Percentiles rank a stretch among this genome's conserved stretches.
Evolutionary conservation across 2,329 filamentous ascomycete genomes (phyloP).

Genomic region (Pseudofabraea citricarpa): DNA sequence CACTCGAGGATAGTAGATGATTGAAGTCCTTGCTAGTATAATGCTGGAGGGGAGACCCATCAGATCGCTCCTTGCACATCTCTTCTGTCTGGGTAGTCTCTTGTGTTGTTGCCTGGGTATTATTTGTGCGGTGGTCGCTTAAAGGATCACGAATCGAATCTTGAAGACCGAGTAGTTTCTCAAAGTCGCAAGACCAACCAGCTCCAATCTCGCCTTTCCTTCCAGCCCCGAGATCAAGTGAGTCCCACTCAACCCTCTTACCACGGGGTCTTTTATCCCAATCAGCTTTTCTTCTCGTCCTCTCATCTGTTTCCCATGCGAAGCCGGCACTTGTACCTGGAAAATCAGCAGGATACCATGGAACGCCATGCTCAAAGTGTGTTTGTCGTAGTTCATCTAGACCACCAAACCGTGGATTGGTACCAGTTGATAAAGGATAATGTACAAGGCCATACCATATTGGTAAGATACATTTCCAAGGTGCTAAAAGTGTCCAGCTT

Average conservation of each 20-base stretch:
- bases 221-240: constrained; percentile 66
- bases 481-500: constrained; percentile 78
- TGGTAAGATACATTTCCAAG: constrained; percentile 83
- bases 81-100: constrained; percentile 3
- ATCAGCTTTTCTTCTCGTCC: constrained; percentile 49
- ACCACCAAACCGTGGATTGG: constrained; percentile 78
- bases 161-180: constrained; percentile 32
- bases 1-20: constrained; percentile 17
- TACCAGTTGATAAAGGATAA: constrained; percentile 72
- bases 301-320: constrained; percentile 69
- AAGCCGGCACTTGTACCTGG: constrained; percentile 75
- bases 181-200: constrained; percentile 82
- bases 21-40: constrained; percentile 14
- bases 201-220: constrained; percentile 77
- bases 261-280: constrained; percentile 80
- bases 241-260: constrained; percentile 71
- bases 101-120: constrained; percentile 6
- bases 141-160: background rate
- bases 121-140: background rate
- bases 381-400: constrained; percentile 76
- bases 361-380: constrained; percentile 69
- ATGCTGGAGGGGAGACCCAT: constrained; percentile 12
- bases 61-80: background rate
- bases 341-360: constrained; percentile 86
- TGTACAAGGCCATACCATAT: constrained; percentile 86